phyloP scores from a whole-genome alignment of 352 stramenopile species.

The Phytophthora hibernalis region DNA sequence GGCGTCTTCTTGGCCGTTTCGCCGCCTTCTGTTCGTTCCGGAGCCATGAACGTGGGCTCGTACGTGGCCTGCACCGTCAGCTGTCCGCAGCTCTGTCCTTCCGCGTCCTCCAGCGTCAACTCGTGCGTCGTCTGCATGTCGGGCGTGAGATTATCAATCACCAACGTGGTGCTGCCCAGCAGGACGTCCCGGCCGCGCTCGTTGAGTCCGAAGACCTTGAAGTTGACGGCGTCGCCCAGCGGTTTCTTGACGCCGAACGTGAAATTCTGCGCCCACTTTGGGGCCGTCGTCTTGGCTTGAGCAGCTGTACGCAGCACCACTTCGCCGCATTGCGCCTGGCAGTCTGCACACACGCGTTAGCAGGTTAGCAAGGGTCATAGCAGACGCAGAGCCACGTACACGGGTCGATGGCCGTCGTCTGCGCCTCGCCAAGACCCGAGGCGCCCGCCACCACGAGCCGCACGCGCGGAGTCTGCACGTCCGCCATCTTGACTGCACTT shows the following conservation, averaged over 20 bases:
- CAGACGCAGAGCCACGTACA: conserved; percentile 32
- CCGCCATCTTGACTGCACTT: conserved; percentile 22
- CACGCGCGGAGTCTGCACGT: conserved; percentile 49
- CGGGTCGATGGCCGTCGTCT: conserved; percentile 29
- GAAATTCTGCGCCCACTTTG: conserved; percentile 61
- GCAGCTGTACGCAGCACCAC: conserved; percentile 56
- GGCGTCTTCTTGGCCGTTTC: conserved; percentile 13
- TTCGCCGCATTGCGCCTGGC: conserved; percentile 60
- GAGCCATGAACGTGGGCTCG: conserved; percentile 50
- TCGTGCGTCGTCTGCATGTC: conserved; percentile 47
- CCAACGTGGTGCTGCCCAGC: conserved; percentile 48
- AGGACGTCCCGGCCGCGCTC: conserved; percentile 46
- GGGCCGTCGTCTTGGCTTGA: conserved; percentile 49
- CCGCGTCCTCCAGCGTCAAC: conserved; percentile 32
- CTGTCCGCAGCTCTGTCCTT: conserved; percentile 39
- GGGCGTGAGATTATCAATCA: conserved; percentile 41
- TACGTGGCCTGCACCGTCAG: conserved; percentile 52
- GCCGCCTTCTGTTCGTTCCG: conserved; percentile 12
- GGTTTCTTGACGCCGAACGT: conserved; percentile 62
- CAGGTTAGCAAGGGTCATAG: neutral
- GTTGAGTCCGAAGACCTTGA: conserved; percentile 65
- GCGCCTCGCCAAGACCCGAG: conserved; percentile 32
- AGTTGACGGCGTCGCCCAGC: conserved; percentile 48
- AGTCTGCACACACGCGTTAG: conserved; percentile 44
- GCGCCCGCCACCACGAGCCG: conserved; percentile 47